phyloP scores from a whole-genome alignment of 139 green algal species.

The Chlamydomonas eustigma region DNA sequence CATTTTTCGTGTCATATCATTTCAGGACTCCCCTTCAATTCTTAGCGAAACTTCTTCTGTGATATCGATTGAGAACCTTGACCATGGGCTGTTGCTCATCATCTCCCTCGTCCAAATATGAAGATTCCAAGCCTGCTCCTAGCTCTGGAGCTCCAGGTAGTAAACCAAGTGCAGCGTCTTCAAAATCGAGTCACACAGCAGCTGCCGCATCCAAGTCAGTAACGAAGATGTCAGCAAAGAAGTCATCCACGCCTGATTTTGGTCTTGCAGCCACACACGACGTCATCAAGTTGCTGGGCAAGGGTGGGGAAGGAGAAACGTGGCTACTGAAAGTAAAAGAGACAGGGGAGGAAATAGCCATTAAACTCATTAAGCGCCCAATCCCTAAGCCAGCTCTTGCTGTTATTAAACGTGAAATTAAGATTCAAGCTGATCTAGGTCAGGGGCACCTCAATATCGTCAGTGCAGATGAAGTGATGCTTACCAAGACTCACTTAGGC shows the following conservation, averaged over 20 bases:
- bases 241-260: slow-evolving; percentile 38
- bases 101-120: too few species aligned
- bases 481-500: slow-evolving; percentile 47
- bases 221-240: neutral
- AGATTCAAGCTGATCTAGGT: slow-evolving; percentile 57
- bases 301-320: slow-evolving; percentile 55
- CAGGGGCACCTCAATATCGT: slow-evolving; percentile 65
- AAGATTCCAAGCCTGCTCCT: too few species aligned
- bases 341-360: slow-evolving; percentile 37
- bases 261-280: slow-evolving; percentile 34
- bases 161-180: too few species aligned
- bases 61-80: too few species aligned
- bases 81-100: too few species aligned
- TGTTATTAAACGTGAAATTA: slow-evolving; percentile 64
- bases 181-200: too few species aligned
- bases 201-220: neutral
- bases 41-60: too few species aligned
- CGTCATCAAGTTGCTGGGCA: slow-evolving; percentile 48
- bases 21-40: too few species aligned
- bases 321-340: slow-evolving; percentile 46
- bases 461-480: slow-evolving; percentile 51
- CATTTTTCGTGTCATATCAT: too few species aligned
- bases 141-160: too few species aligned
- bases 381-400: slow-evolving; percentile 51
- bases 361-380: slow-evolving; percentile 61